A percentile compares a stretch with the other conserved stretches of the same genome.
Evolutionary conservation across 1,139 yeast genomes (phyloP).

Genomic region (Lodderomyces pseudojiufengensis): DNA sequence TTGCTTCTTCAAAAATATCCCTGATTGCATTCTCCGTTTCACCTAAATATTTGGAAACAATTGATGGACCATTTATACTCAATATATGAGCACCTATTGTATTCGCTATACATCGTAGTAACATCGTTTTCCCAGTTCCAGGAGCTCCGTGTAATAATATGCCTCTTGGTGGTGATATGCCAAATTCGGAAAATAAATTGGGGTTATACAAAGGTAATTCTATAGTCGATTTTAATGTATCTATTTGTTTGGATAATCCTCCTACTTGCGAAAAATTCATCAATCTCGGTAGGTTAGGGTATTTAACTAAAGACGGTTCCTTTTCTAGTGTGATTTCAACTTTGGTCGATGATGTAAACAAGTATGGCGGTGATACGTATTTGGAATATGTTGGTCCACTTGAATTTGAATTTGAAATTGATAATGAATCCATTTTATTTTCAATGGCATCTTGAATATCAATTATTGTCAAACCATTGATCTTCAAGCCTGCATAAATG

Average conservation of each 20-base stretch:
- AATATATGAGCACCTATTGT: constrained; percentile 69
- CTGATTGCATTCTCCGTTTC: constrained; percentile 86
- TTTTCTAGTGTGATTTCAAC: constrained; percentile 17
- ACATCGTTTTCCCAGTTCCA: constrained; percentile 95
- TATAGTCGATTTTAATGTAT: constrained; percentile 59
- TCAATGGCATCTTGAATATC: constrained; percentile 24
- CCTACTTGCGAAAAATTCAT: constrained; percentile 60
- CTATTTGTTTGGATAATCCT: constrained; percentile 68
- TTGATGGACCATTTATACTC: constrained; percentile 85
- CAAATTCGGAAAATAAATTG: constrained; percentile 71
- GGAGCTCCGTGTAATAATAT: constrained; percentile 91
- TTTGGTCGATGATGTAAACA: constrained; percentile 37
- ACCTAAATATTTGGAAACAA: constrained; percentile 88
- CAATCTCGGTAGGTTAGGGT: constrained; percentile 40
- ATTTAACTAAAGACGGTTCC: constrained; percentile 23
- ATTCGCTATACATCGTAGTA: constrained; percentile 78
- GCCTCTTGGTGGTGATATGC: constrained; percentile 91
- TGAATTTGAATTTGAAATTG: constrained; percentile 16
- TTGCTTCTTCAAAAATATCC: constrained; percentile 80
- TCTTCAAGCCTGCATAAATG: constrained; percentile 50
- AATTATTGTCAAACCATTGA: constrained; percentile 18
- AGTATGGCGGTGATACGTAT: constrained; percentile 41
- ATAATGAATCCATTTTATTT: constrained; percentile 25
- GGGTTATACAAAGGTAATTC: constrained; percentile 82
- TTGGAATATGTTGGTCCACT: constrained; percentile 16